Conservation (phyloP, 345 rosid species). For the Camelina sativa region DNA sequence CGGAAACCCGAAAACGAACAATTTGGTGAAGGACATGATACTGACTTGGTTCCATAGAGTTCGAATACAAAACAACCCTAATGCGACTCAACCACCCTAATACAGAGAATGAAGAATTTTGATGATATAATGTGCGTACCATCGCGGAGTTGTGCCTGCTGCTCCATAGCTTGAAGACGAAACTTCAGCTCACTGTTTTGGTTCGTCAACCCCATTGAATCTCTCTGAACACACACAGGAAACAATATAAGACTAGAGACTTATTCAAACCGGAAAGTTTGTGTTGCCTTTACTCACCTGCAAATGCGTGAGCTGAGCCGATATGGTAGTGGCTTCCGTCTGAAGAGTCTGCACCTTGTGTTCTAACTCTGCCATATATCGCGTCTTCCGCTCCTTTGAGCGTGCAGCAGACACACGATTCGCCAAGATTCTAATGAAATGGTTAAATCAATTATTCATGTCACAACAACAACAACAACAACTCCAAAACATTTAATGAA, state of each 20-base stretch:
- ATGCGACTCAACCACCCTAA: neutral
- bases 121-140: conserved; percentile 37
- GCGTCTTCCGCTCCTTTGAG: conserved; percentile 83
- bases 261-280: conserved; percentile 5
- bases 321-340: conserved; percentile 80
- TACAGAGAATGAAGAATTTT: neutral
- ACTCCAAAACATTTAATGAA: neutral
- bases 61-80: neutral
- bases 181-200: conserved; percentile 65
- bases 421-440: conserved; percentile 68
- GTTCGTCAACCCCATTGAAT: conserved; percentile 50
- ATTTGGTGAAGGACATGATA: neutral
- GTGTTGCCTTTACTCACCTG: conserved; percentile 51
- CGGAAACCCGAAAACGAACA: neutral
- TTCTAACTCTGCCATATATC: conserved; percentile 75
- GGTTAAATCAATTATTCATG: neutral
- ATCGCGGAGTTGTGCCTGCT: conserved; percentile 63
- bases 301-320: conserved; percentile 78
- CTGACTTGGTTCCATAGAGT: conserved; percentile 5
- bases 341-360: conserved; percentile 88
- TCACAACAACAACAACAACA: neutral
- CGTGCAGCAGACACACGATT: conserved; percentile 90
- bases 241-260: conserved; percentile 11
- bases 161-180: conserved; percentile 69
- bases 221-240: conserved; percentile 48